Evolutionary conservation across 208 protist genomes (phyloP), one percentile per base, ranked within the genome.

Genomic region (Leptomonas seymouri): DNA sequence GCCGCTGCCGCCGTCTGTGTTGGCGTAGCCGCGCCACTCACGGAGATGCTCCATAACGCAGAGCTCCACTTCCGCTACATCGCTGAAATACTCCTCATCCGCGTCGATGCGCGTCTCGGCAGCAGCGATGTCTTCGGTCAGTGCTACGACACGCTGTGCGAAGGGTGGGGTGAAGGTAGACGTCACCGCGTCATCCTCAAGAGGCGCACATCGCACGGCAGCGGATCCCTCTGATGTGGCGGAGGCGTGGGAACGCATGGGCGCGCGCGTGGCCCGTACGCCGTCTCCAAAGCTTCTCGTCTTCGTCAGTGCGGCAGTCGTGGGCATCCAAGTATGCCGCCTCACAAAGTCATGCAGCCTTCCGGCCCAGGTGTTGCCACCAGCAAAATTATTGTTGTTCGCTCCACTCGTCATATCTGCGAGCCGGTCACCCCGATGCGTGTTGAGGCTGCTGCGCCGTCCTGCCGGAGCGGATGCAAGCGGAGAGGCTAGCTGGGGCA

Each of bases 51-150:
- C 21, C 71, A 69, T 49, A 0, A 76, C 21, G 18, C 44, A 65
- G 20, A 4, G 2, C 62, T 76, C 71, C 62, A 69, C 44, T 2
- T 34, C 62, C 12, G 50, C 71, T 34, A 56, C 36, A n/a, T 65
- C 71, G 27, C 7, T 25, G 18, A 76, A 69, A 39, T 68, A 61
- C 1, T 27, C 62, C 27, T 69, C 71, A 50, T 76, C 71, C n/a
- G n/a, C 27, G 3, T 54, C 62, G 11, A 76, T 16, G 2, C 23
- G 44, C 14, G 63, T 31, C 8, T 57, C 63, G 9, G 28, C 4
- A 11, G 14, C 48, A 14, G 44, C 50, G 14, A 75, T 20, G 23
- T 45, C 70, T 6, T 75, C 70, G 20, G 49, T 54, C 21, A 58
- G 15, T 20, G 28, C 59, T 34, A 61, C 18, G 21, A 60, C 45